A percentile compares a stretch with the other conserved stretches of the same genome.
These are phyloP conservation scores for Fusarium tanahbumbuense DNA, from an alignment of 2,329 filamentous ascomycete species.

Conservation along the genomic window DNA sequence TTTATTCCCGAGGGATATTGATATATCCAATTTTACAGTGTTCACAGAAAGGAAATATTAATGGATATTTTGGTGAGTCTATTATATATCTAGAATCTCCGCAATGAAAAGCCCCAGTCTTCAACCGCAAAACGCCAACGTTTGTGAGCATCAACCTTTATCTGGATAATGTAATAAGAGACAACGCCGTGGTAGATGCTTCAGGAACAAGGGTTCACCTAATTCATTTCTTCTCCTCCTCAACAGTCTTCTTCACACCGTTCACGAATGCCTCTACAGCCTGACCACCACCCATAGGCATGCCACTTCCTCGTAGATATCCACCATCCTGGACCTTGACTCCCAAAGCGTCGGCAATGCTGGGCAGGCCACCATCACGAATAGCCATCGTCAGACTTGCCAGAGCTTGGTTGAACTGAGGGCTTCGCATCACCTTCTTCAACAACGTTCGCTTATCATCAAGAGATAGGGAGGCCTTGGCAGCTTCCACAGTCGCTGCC, in stretches of 20 bases:
- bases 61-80: neutral
- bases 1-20: neutral
- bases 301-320: constrained; percentile 78
- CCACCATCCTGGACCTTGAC: constrained; percentile 88
- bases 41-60: neutral
- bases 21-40: neutral
- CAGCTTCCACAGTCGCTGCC: constrained; percentile 75
- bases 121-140: constrained; percentile 10
- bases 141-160: constrained; percentile 21
- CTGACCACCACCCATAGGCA: constrained; percentile 88
- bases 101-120: neutral
- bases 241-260: constrained; percentile 83
- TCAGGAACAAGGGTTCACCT: neutral
- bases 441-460: constrained; percentile 84
- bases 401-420: constrained; percentile 90
- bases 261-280: constrained; percentile 93
- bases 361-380: constrained; percentile 89
- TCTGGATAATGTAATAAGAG: constrained; percentile 14
- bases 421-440: constrained; percentile 84
- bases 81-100: neutral
- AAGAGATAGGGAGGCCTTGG: constrained; percentile 77
- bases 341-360: constrained; percentile 85
- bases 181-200: constrained; percentile 1
- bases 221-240: constrained; percentile 61
- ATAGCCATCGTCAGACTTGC: constrained; percentile 87